A percentile compares a stretch with the other conserved stretches of the same genome.
phyloP scores from a whole-genome alignment of 2,329 filamentous ascomycete species.

The Trichoderma harzianum region DNA sequence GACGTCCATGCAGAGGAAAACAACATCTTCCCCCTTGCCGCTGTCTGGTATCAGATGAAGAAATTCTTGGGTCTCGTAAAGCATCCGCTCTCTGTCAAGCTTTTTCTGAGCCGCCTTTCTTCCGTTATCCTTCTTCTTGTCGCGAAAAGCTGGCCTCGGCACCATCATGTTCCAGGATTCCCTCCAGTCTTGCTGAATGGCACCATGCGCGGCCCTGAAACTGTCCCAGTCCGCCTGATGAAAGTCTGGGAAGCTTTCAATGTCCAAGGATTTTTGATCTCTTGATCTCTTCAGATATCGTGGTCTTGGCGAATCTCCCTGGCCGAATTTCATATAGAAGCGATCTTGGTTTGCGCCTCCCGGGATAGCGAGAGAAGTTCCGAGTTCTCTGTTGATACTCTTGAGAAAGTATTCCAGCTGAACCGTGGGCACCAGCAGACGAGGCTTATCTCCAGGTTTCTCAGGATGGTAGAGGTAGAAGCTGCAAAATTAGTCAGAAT shows the following conservation, averaged over 20 bases:
- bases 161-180: constrained; percentile 23
- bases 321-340: constrained; percentile 59
- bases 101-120: constrained; percentile 50
- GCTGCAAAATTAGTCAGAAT: constrained; percentile 36
- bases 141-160: constrained; percentile 21
- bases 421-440: constrained; percentile 63
- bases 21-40: constrained; percentile 25
- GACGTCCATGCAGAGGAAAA: constrained; percentile 78
- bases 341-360: constrained; percentile 45
- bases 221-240: constrained; percentile 31
- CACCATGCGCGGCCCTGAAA: constrained; percentile 22
- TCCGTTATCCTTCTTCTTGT: constrained; percentile 41
- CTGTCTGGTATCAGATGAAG: constrained; percentile 53
- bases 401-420: constrained; percentile 65
- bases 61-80: constrained; percentile 65
- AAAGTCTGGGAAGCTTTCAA: constrained; percentile 36
- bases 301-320: constrained; percentile 60
- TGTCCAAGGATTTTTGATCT: constrained; percentile 37
- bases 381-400: constrained; percentile 59
- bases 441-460: constrained; percentile 45
- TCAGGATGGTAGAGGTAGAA: constrained; percentile 63
- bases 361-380: constrained; percentile 57
- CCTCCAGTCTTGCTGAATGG: constrained; percentile 10
- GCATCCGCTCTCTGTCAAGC: constrained; percentile 48
- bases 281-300: constrained; percentile 61